phyloP scores from a whole-genome alignment of 208 protist species.

The Trypanosoma scelopori region DNA sequence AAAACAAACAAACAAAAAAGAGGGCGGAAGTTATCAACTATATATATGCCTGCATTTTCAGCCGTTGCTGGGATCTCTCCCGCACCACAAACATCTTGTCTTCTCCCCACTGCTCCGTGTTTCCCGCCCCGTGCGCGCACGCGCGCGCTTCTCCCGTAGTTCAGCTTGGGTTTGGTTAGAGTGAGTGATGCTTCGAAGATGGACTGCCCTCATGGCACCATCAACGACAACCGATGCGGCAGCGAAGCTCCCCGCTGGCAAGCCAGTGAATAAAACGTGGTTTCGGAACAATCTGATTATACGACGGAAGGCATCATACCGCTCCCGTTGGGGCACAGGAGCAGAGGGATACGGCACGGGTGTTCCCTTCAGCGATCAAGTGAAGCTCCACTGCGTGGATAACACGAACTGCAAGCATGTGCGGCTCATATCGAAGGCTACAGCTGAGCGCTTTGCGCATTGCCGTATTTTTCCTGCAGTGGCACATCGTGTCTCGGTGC shows the following conservation, averaged over 20 bases:
- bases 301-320: conserved; percentile 80
- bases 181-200: conserved; percentile 41
- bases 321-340: conserved; percentile 84
- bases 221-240: conserved; percentile 74
- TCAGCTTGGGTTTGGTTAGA: conserved; percentile 12
- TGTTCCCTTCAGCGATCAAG: conserved; percentile 84
- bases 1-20: no score
- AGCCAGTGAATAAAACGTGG: conserved; percentile 83
- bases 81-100: conserved; percentile 1
- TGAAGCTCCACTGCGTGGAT: conserved; percentile 92
- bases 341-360: conserved; percentile 79
- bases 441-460: conserved; percentile 87
- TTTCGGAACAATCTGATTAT: conserved; percentile 88
- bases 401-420: conserved; percentile 93
- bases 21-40: no score
- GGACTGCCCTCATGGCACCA: conserved; percentile 37
- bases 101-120: no score
- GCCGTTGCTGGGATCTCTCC: no score
- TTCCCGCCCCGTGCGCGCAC: no score
- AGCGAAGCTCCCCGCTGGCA: conserved; percentile 84
- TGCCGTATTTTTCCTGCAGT: conserved; percentile 87
- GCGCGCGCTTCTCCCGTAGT: no score
- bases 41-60: no score
- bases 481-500: conserved; percentile 85
- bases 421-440: conserved; percentile 84